Conservation (phyloP, 495 filamentous ascomycete genomes). For the Xylaria castorea region DNA sequence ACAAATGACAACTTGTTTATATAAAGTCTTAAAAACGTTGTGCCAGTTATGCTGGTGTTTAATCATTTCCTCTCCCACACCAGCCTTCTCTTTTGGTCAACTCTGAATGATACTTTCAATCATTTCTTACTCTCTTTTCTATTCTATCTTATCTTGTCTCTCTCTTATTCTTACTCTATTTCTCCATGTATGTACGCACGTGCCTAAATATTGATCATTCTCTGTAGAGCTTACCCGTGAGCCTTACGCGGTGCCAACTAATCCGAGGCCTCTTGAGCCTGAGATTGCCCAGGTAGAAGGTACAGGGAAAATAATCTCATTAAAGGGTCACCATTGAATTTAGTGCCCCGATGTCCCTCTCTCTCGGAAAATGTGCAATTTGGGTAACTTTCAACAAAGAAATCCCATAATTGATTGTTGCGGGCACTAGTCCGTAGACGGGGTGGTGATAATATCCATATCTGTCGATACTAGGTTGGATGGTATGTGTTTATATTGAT, state of each 20-base stretch:
- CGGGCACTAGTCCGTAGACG: not conserved
- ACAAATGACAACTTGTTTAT: not conserved
- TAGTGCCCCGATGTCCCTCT: not conserved
- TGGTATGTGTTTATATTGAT: not conserved
- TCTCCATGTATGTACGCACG: not conserved
- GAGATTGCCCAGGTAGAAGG: not conserved
- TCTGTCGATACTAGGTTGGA: not conserved
- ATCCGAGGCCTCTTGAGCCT: not conserved
- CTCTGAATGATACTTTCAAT: too few relatives aligned
- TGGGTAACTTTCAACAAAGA: not conserved
- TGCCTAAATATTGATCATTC: not conserved
- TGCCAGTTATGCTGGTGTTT: not conserved
- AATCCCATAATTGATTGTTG: not conserved
- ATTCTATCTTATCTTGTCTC: not conserved
- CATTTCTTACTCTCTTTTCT: not conserved
- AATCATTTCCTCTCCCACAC: not conserved
- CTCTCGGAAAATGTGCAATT: not conserved
- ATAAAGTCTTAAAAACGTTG: not conserved
- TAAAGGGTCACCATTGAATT: not conserved
- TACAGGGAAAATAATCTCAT: not conserved
- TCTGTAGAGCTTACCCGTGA: not conserved
- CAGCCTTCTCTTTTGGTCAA: too few relatives aligned
- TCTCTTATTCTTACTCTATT: not conserved
- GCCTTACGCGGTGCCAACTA: not conserved
- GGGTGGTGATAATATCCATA: not conserved